Evolutionary conservation across 257 asterid genomes (phyloP).

Genomic region (Voacanga thouarsii): DNA sequence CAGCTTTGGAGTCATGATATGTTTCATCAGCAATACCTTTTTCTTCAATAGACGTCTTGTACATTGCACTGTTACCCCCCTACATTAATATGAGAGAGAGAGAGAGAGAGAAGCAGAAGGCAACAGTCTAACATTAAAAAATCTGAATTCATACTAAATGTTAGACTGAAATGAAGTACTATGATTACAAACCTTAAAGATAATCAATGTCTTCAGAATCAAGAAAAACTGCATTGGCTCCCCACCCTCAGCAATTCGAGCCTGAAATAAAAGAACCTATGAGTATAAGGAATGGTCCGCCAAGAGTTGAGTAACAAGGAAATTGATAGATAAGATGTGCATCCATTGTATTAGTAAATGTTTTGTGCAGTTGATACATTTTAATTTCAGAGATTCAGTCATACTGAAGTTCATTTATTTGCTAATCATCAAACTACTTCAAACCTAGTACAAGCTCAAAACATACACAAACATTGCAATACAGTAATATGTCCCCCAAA

Average conservation of each 20-base stretch:
- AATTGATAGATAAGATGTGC: not conserved
- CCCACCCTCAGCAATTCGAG: slow-evolving; percentile 55
- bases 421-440: not conserved
- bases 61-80: slow-evolving; percentile 74
- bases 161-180: not conserved
- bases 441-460: not conserved
- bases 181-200: slow-evolving; percentile 52
- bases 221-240: slow-evolving; percentile 67
- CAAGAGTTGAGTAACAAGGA: not conserved
- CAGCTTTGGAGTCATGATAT: slow-evolving; percentile 51
- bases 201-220: slow-evolving; percentile 62
- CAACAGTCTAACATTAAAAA: not conserved
- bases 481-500: not conserved
- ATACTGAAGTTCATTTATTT: not conserved
- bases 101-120: not conserved
- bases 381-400: not conserved
- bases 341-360: not conserved
- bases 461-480: not conserved
- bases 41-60: slow-evolving; percentile 47
- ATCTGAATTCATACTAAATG: not conserved
- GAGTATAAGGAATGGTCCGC: slow-evolving; percentile 11
- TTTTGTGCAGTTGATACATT: not conserved
- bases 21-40: slow-evolving; percentile 66
- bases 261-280: slow-evolving; percentile 40
- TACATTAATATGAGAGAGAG: slow-evolving; percentile 25